Conservation (phyloP, 352 stramenopile species). For the Globisporangium paroecandrum region DNA sequence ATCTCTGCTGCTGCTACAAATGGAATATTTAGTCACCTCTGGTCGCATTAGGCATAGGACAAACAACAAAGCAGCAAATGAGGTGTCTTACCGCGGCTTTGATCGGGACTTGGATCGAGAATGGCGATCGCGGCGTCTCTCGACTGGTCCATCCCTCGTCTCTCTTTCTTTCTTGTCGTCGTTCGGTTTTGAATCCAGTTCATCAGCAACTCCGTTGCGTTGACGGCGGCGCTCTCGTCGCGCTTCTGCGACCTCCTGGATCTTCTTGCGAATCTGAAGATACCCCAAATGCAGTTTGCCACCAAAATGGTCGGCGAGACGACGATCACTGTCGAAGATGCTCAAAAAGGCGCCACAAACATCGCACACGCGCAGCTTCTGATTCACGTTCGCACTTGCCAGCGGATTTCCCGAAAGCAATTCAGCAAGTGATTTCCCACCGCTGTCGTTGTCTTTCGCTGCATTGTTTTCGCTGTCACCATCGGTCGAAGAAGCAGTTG, state of each 20-base stretch:
- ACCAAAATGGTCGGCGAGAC: constrained; percentile 88
- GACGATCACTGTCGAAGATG: constrained; percentile 90
- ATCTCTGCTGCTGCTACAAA: constrained; percentile 7
- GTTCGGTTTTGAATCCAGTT: constrained; percentile 1
- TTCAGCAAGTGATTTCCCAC: constrained; percentile 5
- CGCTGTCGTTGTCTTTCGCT: constrained; percentile 17
- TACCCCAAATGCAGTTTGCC: constrained; percentile 90
- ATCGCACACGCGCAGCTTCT: constrained; percentile 89
- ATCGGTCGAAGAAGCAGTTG: not conserved
- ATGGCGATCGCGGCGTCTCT: constrained; percentile 18
- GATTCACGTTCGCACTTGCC: constrained; percentile 50
- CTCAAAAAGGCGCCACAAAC: constrained; percentile 90
- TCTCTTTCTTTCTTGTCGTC: constrained; percentile 10
- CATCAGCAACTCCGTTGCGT: constrained; percentile 12
- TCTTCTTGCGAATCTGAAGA: constrained; percentile 84
- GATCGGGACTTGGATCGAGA: constrained; percentile 24
- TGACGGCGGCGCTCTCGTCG: constrained; percentile 26
- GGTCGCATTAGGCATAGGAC: too few species aligned
- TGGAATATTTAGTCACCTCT: not conserved
- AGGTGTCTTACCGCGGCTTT: constrained; percentile 12
- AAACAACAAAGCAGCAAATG: not conserved
- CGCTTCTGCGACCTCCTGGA: constrained; percentile 59
- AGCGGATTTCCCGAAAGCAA: constrained; percentile 19
- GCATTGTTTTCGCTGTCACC: constrained; percentile 2
- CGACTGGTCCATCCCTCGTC: not conserved